phyloP scores from a whole-genome alignment of 1,284 basidiomycete species.

The Ustilago trichophora region DNA sequence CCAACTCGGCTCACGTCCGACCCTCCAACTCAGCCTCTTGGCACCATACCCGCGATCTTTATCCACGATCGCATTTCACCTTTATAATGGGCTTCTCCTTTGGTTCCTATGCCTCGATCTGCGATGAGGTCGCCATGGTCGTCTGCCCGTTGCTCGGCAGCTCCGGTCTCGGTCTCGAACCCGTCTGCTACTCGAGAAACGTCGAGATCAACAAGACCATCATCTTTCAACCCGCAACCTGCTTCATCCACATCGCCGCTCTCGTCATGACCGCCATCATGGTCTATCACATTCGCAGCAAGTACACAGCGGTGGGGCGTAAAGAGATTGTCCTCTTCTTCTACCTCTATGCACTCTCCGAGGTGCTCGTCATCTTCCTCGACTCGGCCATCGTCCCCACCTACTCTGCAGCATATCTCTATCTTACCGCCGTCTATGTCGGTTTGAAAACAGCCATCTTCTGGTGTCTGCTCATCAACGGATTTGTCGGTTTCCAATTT shows the following conservation, averaged over 20 bases:
- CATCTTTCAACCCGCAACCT: slow-evolving; percentile 97
- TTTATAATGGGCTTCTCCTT: slow-evolving; percentile 65
- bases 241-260: slow-evolving; percentile 95
- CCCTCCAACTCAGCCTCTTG: no score
- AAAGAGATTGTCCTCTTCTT: slow-evolving; percentile 99
- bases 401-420: slow-evolving; percentile 78
- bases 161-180: slow-evolving; percentile 77
- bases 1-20: no score
- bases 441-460: slow-evolving; percentile 80
- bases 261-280: slow-evolving; percentile 97
- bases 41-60: no score
- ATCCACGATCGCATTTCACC: no score
- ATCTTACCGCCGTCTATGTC: slow-evolving; percentile 90
- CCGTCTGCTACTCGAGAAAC: slow-evolving; percentile 93
- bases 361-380: slow-evolving; percentile 92
- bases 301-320: slow-evolving; percentile 97
- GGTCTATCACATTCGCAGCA: slow-evolving; percentile 95
- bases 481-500: slow-evolving; percentile 98
- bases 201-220: slow-evolving; percentile 91
- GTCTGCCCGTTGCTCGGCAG: slow-evolving; percentile 89
- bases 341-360: slow-evolving; percentile 92
- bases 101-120: slow-evolving; percentile 81
- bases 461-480: slow-evolving; percentile 92
- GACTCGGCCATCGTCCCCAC: slow-evolving; percentile 97
- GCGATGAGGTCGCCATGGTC: slow-evolving; percentile 87